phyloP scores from a whole-genome alignment of 345 rosid species.

The Lenwebbia sp. region DNA sequence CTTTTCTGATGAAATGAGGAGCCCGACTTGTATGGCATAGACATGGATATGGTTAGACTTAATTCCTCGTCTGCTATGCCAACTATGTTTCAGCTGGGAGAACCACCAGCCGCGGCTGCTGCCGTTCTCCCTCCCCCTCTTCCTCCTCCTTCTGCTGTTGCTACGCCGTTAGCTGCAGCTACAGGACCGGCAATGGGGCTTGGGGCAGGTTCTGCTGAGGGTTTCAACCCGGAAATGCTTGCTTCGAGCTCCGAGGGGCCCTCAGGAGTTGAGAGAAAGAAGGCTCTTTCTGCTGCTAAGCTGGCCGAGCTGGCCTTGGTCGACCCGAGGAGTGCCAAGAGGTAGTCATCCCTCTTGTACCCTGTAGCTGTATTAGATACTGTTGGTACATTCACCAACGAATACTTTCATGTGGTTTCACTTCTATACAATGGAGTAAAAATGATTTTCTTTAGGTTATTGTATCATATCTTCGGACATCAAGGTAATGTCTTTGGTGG shows the following conservation, averaged over 20 bases:
- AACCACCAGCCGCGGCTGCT: slow-evolving; percentile 5
- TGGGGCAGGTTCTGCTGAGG: slow-evolving; percentile 10
- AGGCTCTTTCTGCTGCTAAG: slow-evolving; percentile 82
- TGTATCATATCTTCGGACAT: background rate
- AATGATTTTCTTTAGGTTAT: background rate
- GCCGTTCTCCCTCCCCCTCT: background rate
- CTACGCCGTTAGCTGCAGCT: background rate
- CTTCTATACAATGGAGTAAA: background rate
- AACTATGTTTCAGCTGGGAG: slow-evolving; percentile 49
- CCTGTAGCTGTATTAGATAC: background rate
- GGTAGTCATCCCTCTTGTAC: slow-evolving; percentile 25
- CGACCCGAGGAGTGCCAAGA: slow-evolving; percentile 96
- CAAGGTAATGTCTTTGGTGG: background rate
- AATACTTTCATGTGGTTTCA: background rate
- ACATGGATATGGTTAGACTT: slow-evolving; percentile 87
- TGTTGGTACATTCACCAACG: background rate
- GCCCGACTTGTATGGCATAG: slow-evolving; percentile 55
- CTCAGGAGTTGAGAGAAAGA: slow-evolving; percentile 54
- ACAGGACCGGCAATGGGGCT: slow-evolving; percentile 1
- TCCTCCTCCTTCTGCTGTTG: background rate
- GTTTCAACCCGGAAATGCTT: slow-evolving; percentile 74
- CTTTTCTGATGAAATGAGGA: slow-evolving; percentile 84
- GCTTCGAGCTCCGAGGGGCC: slow-evolving; percentile 57
- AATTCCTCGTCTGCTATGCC: slow-evolving; percentile 58
- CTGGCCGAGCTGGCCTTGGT: slow-evolving; percentile 96